Evolutionary conservation across 371 early-diverging fungal genomes (phyloP).

Genomic region (Actinomortierella ambigua): DNA sequence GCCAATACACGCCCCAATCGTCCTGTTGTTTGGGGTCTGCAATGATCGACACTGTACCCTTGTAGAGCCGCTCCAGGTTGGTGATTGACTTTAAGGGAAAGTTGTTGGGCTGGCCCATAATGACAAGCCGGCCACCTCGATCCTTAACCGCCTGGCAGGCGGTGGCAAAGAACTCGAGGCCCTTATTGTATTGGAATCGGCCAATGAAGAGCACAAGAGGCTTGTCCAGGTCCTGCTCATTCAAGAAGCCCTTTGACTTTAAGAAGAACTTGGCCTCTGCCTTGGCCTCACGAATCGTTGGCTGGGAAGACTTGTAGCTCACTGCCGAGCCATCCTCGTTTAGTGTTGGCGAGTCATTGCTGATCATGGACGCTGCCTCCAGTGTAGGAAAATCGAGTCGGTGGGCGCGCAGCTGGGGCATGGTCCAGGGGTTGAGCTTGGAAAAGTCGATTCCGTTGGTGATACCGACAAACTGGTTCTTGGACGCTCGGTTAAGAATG

Average conservation of each 20-base stretch:
- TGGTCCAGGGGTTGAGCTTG: conserved; percentile 59
- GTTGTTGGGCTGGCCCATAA: conserved; percentile 67
- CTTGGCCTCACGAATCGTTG: conserved; percentile 51
- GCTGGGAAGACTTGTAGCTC: conserved; percentile 35
- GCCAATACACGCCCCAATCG: conserved; percentile 56
- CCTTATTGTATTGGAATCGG: conserved; percentile 68
- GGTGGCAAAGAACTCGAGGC: conserved; percentile 55
- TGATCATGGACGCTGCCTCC: conserved; percentile 6
- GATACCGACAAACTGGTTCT: conserved; percentile 62
- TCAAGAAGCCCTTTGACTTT: conserved; percentile 50
- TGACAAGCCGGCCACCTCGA: conserved; percentile 56
- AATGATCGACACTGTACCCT: conserved; percentile 54
- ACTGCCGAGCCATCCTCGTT: not conserved
- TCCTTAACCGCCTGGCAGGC: conserved; percentile 49
- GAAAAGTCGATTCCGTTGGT: conserved; percentile 65
- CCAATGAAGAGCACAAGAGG: conserved; percentile 66
- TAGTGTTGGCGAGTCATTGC: not conserved
- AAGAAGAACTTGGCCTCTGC: conserved; percentile 59
- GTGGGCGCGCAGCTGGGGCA: conserved; percentile 40
- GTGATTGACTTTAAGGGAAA: conserved; percentile 54
- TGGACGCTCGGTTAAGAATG: conserved; percentile 54
- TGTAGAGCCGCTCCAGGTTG: conserved; percentile 48
- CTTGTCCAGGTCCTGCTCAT: conserved; percentile 49
- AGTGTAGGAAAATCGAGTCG: conserved; percentile 52
- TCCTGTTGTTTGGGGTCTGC: conserved; percentile 50